These are phyloP conservation scores for Vinca minor DNA, from an alignment of 257 asterid genomes.

Conservation along the genomic window DNA sequence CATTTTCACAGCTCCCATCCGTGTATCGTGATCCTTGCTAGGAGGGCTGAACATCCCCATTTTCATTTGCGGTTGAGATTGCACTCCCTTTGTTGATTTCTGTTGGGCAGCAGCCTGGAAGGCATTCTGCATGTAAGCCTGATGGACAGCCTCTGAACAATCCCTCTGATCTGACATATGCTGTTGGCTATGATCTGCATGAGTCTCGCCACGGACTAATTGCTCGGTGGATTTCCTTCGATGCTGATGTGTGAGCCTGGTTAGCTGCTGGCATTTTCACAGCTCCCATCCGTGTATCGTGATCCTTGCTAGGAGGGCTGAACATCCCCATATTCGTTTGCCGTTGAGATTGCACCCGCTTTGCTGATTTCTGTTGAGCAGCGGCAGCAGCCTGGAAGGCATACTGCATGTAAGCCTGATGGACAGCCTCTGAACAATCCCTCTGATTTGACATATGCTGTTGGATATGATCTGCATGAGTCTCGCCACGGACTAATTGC, in stretches of 20 bases:
- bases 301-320: conserved; percentile 61
- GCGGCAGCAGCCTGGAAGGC: conserved; percentile 69
- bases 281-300: conserved; percentile 52
- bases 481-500: conserved; percentile 44
- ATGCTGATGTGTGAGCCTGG: too few relatives aligned
- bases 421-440: conserved; percentile 41
- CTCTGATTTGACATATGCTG: conserved; percentile 48
- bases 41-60: conserved; percentile 58
- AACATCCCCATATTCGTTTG: conserved; percentile 68
- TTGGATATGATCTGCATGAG: conserved; percentile 50
- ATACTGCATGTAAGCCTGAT: conserved; percentile 61
- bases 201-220: conserved; percentile 29
- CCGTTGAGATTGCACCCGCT: conserved; percentile 65
- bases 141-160: conserved; percentile 39
- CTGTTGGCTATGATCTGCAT: too few relatives aligned
- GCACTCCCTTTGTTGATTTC: conserved; percentile 59
- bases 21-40: conserved; percentile 69
- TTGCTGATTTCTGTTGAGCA: conserved; percentile 65
- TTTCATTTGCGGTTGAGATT: conserved; percentile 68
- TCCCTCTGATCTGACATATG: conserved; percentile 49
- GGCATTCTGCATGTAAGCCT: too few relatives aligned
- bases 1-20: conserved; percentile 55
- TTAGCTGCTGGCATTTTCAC: too few relatives aligned
- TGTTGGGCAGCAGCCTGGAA: conserved; percentile 69
- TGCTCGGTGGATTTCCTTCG: too few relatives aligned